Evolutionary conservation across 495 filamentous ascomycete genomes (phyloP), one percentile per base, ranked within the genome.

Genomic region (Penicillium pancosmium): DNA sequence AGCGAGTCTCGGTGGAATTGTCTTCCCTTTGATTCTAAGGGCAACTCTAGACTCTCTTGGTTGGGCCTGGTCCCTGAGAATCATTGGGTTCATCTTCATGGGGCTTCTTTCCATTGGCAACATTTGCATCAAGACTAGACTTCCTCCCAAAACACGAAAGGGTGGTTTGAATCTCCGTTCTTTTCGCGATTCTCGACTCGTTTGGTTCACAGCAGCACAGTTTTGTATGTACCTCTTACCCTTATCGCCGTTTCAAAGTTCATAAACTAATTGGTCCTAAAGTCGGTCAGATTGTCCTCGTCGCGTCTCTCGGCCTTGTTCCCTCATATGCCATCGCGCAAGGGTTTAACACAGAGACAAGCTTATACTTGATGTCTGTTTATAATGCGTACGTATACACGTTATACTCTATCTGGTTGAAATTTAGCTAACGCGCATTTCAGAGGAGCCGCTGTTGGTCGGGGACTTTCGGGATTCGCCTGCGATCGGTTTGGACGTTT

Each of bases 21-120:
- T 87, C 59, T 88, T 90, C 62, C 88, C 88, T 0, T 61, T 88
- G 13, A 81, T 87, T 73, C 78, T 91, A 2, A 80, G 88, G 52
- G 61, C 59, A 19, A 79, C 88, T 12, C 78, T 88, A 52, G 75
- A 74, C 11, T 61, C 65, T 5, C 61, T 91, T 27, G 88, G 88
- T 31, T 91, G 84, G 69, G 82, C 77, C 44, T 90, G 88, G 86
- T 78, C 87, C 15, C 81, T 86, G n/a, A 80, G 88, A 10, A 81
- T 84, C 55, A 62, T 90, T 8, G 88, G 82, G 2, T 83, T 90
- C 55, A 76, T 91, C 50, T 82, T 82, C 65, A 61, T 88, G 15
- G 41, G 15, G 5, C 41, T 44, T 9, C 41, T 44, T 62, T 79
- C 50, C 16, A 44, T 44, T 10, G 41, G 41, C 15, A 44, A 44